phyloP scores from a whole-genome alignment of 2,329 filamentous ascomycete species.

The Penicillium olsonii region DNA sequence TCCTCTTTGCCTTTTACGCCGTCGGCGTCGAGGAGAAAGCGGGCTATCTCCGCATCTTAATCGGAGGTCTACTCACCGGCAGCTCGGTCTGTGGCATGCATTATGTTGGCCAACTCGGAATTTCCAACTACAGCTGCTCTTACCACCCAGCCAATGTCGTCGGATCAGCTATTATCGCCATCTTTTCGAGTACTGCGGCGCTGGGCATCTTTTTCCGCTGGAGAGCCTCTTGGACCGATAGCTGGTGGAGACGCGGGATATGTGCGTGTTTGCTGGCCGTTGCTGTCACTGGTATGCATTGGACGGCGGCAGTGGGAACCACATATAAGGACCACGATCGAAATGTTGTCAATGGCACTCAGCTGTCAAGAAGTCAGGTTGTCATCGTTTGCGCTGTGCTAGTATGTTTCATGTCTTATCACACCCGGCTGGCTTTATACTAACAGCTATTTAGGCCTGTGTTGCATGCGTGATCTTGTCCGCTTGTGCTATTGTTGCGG shows the following conservation, averaged over 20 bases:
- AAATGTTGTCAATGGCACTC: constrained; percentile 39
- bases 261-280: constrained; percentile 69
- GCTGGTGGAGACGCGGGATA: constrained; percentile 71
- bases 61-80: constrained; percentile 70
- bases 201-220: constrained; percentile 77
- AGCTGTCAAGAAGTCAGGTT: constrained; percentile 63
- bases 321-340: constrained; percentile 60
- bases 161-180: constrained; percentile 70
- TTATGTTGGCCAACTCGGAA: constrained; percentile 81
- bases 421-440: neutral
- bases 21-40: constrained; percentile 63
- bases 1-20: constrained; percentile 70
- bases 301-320: constrained; percentile 74
- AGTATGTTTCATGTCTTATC: constrained; percentile 49
- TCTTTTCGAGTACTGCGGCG: constrained; percentile 69
- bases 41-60: constrained; percentile 58
- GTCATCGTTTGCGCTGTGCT: constrained; percentile 73
- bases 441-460: constrained; percentile 52
- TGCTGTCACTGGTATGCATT: constrained; percentile 85
- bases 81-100: constrained; percentile 82
- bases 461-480: constrained; percentile 63
- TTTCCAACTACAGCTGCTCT: constrained; percentile 70
- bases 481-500: constrained; percentile 56
- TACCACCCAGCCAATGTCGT: constrained; percentile 64
- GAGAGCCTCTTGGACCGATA: constrained; percentile 73